Conservation (phyloP, 1,284 basidiomycete genomes). For the Cutaneotrichosporon sp. region DNA sequence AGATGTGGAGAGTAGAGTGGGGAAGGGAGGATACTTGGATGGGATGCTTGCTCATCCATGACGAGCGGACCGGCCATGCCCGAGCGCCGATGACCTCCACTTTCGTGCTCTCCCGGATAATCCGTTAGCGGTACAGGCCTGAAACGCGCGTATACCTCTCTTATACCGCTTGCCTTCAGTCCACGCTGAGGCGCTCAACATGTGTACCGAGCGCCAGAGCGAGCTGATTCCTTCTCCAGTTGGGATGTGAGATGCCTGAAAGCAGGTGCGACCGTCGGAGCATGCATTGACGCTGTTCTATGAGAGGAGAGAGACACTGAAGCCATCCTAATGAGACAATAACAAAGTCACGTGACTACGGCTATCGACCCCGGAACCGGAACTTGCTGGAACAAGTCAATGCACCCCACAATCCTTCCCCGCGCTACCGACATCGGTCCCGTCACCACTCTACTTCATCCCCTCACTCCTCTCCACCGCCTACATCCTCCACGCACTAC, state of each 20-base stretch:
- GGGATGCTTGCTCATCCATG: conserved; percentile 2
- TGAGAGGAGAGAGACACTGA: too few species aligned
- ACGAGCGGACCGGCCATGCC: conserved; percentile 1
- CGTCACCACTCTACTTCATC: neutral
- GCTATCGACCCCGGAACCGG: neutral
- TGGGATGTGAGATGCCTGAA: too few species aligned
- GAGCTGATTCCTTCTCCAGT: too few species aligned
- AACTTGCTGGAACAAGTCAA: conserved; percentile 1
- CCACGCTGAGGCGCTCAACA: neutral
- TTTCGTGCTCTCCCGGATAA: neutral
- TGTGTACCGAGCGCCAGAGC: too few species aligned
- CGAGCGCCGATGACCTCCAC: conserved; percentile 8
- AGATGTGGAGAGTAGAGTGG: neutral
- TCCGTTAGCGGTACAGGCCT: neutral
- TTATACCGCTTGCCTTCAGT: neutral
- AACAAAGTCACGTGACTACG: neutral
- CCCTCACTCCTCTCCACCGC: neutral
- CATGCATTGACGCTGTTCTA: too few species aligned
- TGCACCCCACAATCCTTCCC: neutral
- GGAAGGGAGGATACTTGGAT: neutral
- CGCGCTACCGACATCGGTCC: neutral
- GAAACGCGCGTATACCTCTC: neutral
- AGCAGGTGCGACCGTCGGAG: too few species aligned
- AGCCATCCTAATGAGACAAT: neutral
- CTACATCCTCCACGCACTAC: conserved; percentile 1